Conservation (phyloP, 1,284 basidiomycete species). For the Cutaneotrichosporon sp. region DNA sequence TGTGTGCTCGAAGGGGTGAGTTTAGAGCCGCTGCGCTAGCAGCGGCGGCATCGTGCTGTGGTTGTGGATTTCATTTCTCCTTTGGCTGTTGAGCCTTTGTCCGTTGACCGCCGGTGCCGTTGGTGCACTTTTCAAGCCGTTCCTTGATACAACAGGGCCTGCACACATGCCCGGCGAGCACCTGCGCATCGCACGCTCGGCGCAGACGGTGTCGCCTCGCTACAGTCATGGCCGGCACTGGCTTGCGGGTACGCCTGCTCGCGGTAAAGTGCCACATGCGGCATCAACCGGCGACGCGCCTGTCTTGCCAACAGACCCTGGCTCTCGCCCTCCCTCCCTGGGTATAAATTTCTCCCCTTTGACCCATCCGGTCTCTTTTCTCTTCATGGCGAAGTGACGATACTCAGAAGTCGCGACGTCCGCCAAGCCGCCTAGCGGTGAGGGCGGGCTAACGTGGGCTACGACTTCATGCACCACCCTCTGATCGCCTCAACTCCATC, state of each 20-base stretch:
- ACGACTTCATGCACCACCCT: conserved; percentile 11
- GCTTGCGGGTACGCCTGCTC: not conserved
- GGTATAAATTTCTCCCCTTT: not conserved
- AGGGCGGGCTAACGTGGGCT: conserved; percentile 3
- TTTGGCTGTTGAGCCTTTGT: too few species aligned
- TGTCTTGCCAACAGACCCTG: not conserved
- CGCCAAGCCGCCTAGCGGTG: not conserved
- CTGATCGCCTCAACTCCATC: conserved; percentile 1
- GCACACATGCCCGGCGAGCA: too few species aligned
- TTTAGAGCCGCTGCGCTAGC: conserved; percentile 25
- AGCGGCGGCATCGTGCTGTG: not conserved
- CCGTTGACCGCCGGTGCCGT: too few species aligned
- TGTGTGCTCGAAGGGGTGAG: conserved; percentile 92
- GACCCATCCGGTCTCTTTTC: not conserved
- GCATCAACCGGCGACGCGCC: not conserved
- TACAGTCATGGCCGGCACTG: not conserved
- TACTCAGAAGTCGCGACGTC: conserved; percentile 8
- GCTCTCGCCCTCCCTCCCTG: not conserved
- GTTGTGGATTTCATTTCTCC: too few species aligned
- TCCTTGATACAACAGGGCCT: too few species aligned
- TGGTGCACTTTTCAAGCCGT: too few species aligned
- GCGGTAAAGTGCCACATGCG: conserved; percentile 4
- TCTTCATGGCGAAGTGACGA: conserved; percentile 5
- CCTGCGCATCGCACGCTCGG: too few species aligned
- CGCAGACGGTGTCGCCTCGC: too few species aligned